phyloP scores from a whole-genome alignment of 2,329 filamentous ascomycete genomes.

The Colletotrichum tamarilloi region DNA sequence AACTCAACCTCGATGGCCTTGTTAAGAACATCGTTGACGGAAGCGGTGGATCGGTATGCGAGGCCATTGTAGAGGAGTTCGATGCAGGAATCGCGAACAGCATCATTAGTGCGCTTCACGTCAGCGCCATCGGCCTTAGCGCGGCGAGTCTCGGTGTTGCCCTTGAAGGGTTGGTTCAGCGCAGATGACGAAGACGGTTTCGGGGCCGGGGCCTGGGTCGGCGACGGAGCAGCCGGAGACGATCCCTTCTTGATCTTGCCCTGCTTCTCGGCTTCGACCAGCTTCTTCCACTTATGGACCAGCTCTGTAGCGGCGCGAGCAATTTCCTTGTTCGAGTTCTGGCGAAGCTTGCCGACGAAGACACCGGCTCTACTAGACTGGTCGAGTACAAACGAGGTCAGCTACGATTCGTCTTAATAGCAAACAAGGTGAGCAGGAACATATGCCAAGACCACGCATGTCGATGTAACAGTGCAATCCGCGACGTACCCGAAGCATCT shows the following conservation, averaged over 20 bases:
- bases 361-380: slow-evolving; percentile 91
- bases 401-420: neutral
- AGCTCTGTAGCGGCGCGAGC: slow-evolving; percentile 82
- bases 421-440: neutral
- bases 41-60: slow-evolving; percentile 75
- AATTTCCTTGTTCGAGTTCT: slow-evolving; percentile 85
- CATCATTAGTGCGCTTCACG: slow-evolving; percentile 78
- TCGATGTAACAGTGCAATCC: neutral
- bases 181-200: slow-evolving; percentile 57
- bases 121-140: slow-evolving; percentile 84
- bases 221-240: slow-evolving; percentile 64
- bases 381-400: slow-evolving; percentile 15
- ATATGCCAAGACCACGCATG: slow-evolving; percentile 9
- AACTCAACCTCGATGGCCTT: slow-evolving; percentile 85
- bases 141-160: slow-evolving; percentile 82
- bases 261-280: slow-evolving; percentile 74
- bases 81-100: slow-evolving; percentile 84
- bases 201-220: slow-evolving; percentile 53
- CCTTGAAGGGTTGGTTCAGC: slow-evolving; percentile 59
- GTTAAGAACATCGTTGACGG: slow-evolving; percentile 77
- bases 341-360: slow-evolving; percentile 82
- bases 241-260: slow-evolving; percentile 50
- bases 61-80: slow-evolving; percentile 95
- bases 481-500: slow-evolving; percentile 79
- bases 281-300: slow-evolving; percentile 87